Base-by-base conservation (phyloP, 2,329 filamentous ascomycete species). In the Alternaria hordeiaustralica region DNA sequence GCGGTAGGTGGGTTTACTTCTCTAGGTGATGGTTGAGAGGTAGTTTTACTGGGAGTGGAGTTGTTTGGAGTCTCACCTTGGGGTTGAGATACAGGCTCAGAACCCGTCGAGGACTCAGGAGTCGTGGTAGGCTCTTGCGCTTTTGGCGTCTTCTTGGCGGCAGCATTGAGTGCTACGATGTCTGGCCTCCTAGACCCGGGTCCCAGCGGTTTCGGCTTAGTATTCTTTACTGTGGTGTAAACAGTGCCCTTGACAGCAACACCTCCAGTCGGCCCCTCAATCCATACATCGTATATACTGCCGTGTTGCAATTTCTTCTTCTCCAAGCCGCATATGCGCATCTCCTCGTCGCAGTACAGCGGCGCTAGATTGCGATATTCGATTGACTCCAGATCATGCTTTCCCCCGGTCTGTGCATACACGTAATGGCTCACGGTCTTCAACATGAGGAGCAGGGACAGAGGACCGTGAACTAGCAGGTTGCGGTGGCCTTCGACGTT, bases 401-500 rank as follows among this genome's bases (percentile, higher is more conserved):
- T 30, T 10, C 33, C 44, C 9, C 60, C 25, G 3, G 45, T 55
- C n/a, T 43, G 47, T 5, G n/a, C 45, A 2, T 56, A 12, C 21
- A 69, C 30, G 18, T 70, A 58, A 15, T 61, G 63, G 53, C 84
- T 82, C 23, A 97, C 78, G 5, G 90, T 84, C 15, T 88, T 87
- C 36, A 97, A 84, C 84, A 97, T 89, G 6, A 98, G 83, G 0
- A 90, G 90, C 44, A 96, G 85, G 1, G 88, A 89, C 58, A 99
- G 83, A 1, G 96, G 95, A 0, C 96, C 96, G 74, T 98, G 96
- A 59, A 98, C 92, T 15, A 98, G 85, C 25, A 93, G 83, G 64
- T 89, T 87, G 6, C 85, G 85, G 77, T 96, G 90, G 11, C 92
- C 92, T 79, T 98, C 96, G 12, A 89, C 83, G 12, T 87, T 82